Evolutionary conservation across 345 rosid species (phyloP).

Genomic region (Boechera stricta): DNA sequence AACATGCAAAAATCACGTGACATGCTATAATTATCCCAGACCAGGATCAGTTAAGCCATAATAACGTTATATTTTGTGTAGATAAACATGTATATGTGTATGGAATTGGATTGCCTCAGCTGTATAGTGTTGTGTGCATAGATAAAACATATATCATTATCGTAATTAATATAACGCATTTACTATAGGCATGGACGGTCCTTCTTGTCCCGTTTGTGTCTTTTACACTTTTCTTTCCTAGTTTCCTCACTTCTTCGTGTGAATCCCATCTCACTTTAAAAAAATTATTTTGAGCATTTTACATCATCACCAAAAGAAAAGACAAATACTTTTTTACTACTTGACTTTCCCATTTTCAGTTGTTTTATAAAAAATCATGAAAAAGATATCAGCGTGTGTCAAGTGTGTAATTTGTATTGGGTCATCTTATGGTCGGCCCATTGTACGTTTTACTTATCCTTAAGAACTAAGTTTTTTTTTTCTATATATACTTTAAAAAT

Average conservation of each 20-base stretch:
- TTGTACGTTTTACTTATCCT: conserved; percentile 7
- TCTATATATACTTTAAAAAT: neutral
- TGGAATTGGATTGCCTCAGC: conserved; percentile 25
- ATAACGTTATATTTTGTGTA: conserved; percentile 11
- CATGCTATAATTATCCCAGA: conserved; percentile 26
- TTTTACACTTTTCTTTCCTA: conserved; percentile 26
- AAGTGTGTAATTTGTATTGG: conserved; percentile 20
- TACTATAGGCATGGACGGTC: conserved; percentile 27
- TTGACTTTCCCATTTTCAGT: conserved; percentile 26
- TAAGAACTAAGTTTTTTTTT: conserved; percentile 1
- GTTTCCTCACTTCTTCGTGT: conserved; percentile 24
- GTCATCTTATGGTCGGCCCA: conserved; percentile 17
- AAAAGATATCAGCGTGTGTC: conserved; percentile 13
- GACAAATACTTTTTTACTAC: neutral
- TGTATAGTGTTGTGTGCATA: conserved; percentile 31
- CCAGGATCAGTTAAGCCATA: conserved; percentile 15
- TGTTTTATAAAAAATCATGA: neutral
- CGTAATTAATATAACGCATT: conserved; percentile 32
- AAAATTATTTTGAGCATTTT: neutral
- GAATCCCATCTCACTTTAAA: neutral
- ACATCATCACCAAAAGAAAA: neutral
- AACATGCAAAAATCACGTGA: conserved; percentile 34
- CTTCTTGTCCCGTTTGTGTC: conserved; percentile 40
- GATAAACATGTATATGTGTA: conserved; percentile 26
- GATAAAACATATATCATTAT: conserved; percentile 23